phyloP scores from a whole-genome alignment of 1,284 basidiomycete species.

The Leccinum laetum region DNA sequence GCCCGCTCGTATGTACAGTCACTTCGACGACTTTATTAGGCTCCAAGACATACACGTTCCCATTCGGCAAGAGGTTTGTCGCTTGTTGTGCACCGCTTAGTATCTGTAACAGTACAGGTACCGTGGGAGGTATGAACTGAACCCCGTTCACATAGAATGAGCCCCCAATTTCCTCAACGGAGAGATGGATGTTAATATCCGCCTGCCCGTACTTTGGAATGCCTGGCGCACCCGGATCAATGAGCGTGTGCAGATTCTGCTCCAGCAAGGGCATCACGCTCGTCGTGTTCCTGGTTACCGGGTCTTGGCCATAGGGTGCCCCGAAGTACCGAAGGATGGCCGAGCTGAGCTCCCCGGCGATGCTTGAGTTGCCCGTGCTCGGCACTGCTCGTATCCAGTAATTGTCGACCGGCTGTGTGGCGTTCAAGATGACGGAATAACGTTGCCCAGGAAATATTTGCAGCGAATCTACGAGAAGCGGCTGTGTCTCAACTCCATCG shows the following conservation, averaged over 20 bases:
- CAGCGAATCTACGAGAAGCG: constrained; percentile 31
- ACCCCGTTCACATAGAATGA: constrained; percentile 22
- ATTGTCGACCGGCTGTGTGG: constrained; percentile 36
- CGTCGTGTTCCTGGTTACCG: constrained; percentile 32
- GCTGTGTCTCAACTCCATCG: constrained; percentile 36
- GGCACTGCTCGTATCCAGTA: constrained; percentile 37
- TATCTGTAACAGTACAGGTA: constrained; percentile 38
- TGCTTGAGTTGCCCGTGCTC: constrained; percentile 13
- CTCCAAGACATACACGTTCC: constrained; percentile 31
- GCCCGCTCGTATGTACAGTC: constrained; percentile 16
- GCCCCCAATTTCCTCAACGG: constrained; percentile 15
- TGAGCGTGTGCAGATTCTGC: constrained; percentile 33
- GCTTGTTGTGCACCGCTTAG: constrained; percentile 34
- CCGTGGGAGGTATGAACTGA: constrained; percentile 27
- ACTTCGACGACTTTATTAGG: constrained; percentile 37
- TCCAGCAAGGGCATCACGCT: constrained; percentile 31
- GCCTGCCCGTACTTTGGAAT: constrained; percentile 29
- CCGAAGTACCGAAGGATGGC: constrained; percentile 56
- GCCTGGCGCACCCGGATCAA: constrained; percentile 35
- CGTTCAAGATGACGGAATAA: constrained; percentile 38
- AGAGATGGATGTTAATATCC: constrained; percentile 29
- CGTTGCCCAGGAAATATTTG: constrained; percentile 37
- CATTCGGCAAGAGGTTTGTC: constrained; percentile 26
- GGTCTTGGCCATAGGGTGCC: constrained; percentile 40
- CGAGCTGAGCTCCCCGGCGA: constrained; percentile 42